These are phyloP conservation scores for Thoreauomyces humboldtii DNA, from an alignment of 192 early-diverging fungal genomes.

Conservation along the genomic window DNA sequence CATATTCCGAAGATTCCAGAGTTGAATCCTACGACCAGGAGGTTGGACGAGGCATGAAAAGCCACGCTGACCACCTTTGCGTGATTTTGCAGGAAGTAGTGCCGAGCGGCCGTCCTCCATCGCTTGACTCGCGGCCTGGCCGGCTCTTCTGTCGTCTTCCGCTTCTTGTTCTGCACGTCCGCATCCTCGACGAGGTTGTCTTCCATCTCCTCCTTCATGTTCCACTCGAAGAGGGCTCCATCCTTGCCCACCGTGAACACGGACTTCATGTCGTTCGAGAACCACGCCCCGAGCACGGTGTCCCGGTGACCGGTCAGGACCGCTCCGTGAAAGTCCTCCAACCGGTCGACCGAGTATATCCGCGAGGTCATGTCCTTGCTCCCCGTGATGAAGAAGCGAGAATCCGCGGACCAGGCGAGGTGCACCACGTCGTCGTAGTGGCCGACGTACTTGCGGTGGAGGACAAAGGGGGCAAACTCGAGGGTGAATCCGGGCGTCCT, in stretches of 20 bases:
- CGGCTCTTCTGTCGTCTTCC: slow-evolving; percentile 5
- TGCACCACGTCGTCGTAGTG: slow-evolving; percentile 81
- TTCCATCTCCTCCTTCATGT: slow-evolving; percentile 29
- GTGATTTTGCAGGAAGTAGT: slow-evolving; percentile 79
- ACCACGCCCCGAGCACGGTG: slow-evolving; percentile 81
- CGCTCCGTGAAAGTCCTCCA: slow-evolving; percentile 68
- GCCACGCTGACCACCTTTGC: slow-evolving; percentile 76
- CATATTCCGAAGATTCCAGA: slow-evolving; percentile 97
- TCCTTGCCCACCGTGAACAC: slow-evolving; percentile 88
- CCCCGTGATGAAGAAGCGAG: slow-evolving; percentile 60
- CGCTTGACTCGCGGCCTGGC: slow-evolving; percentile 4
- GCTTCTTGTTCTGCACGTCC: slow-evolving; percentile 7
- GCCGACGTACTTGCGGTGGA: slow-evolving; percentile 76
- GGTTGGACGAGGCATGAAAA: slow-evolving; percentile 67
- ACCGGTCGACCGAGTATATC: slow-evolving; percentile 69
- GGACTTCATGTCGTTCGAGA: slow-evolving; percentile 61
- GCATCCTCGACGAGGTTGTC: slow-evolving; percentile 53
- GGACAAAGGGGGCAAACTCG: slow-evolving; percentile 90
- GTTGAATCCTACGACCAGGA: slow-evolving; percentile 87
- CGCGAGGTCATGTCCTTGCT: slow-evolving; percentile 84
- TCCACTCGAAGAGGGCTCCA: slow-evolving; percentile 84
- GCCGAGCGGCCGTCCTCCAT: slow-evolving; percentile 33
- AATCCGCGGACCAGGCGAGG: slow-evolving; percentile 86
- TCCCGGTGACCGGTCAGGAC: slow-evolving; percentile 84
- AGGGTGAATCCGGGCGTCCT: slow-evolving; percentile 84